Percentiles rank a stretch among this genome's conserved stretches.
These are phyloP conservation scores for Trametes coccinea DNA, from an alignment of 768 basidiomycete genomes.

Conservation along the genomic window DNA sequence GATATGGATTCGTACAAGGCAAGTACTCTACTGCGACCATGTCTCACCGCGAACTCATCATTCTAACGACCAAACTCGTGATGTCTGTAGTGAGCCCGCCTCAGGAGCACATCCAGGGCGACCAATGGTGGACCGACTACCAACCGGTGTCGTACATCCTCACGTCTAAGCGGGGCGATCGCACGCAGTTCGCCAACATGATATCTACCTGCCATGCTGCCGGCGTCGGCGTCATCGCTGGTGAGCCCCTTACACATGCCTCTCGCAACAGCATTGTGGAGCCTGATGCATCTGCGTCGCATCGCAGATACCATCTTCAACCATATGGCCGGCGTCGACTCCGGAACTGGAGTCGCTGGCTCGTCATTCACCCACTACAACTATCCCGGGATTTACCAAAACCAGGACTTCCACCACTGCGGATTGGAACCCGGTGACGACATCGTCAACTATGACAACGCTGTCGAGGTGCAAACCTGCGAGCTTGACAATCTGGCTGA, in stretches of 20 bases:
- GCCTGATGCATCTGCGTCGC: conserved; percentile 18
- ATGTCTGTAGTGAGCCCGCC: conserved; percentile 45
- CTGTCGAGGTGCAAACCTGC: conserved; percentile 50
- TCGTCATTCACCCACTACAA: conserved; percentile 53
- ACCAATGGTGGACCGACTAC: conserved; percentile 77
- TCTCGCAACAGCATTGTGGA: not conserved
- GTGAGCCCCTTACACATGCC: conserved; percentile 17
- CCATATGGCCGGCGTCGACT: conserved; percentile 58
- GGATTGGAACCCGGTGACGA: conserved; percentile 52
- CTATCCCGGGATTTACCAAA: conserved; percentile 33
- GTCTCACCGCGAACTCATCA: not conserved
- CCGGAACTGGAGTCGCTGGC: conserved; percentile 51
- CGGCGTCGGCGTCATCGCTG: conserved; percentile 43
- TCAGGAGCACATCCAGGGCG: conserved; percentile 56
- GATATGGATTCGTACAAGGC: conserved; percentile 72
- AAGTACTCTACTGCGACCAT: not conserved
- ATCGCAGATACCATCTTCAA: conserved; percentile 57
- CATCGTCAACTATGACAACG: conserved; percentile 56
- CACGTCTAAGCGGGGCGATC: conserved; percentile 64
- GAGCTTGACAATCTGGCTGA: conserved; percentile 41
- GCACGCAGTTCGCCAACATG: conserved; percentile 49
- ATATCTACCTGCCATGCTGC: conserved; percentile 39
- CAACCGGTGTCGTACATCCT: conserved; percentile 66
- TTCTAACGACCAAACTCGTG: not conserved
- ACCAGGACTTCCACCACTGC: conserved; percentile 61